Base-by-base conservation (phyloP, 1,284 basidiomycete species). In the Mycena sp. region DNA sequence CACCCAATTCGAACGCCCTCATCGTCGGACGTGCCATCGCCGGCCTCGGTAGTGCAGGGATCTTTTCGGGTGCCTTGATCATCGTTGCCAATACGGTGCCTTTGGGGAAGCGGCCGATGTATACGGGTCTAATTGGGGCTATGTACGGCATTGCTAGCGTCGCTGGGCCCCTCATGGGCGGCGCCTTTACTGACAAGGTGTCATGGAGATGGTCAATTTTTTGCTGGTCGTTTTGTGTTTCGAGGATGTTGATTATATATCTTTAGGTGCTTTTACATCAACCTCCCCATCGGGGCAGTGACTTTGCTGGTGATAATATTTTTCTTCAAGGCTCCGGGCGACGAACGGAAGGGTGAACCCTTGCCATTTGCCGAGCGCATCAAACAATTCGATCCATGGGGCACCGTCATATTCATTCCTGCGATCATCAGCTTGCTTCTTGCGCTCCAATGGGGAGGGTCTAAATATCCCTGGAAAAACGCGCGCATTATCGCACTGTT, bases 401-500 rank as follows among this genome's bases (percentile, higher is more conserved):
- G 55, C n/a, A 63, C 61, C 4, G 26, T 63, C 0, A 2, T 53
- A 1, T 63, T 63, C 17, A 26, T 63, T 16, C 61, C 61, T 3
- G 54, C 49, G 4, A 53, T 63, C 23, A 28, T 63, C 21, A n/a
- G 40, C 23, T 32, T 67, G 10, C 58, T 67, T 28, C 58, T 67
- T 5, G 62, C 63, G 4, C 32, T 67, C 6, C 58, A 67, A 48
- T 67, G 63, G 62, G 62, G 65, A 26, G 65, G 65, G 1, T 58
- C 62, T 29, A 67, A 50, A 14, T 64, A 61, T 23, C 11, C 61
- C n/a, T 67, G 65, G 65, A 61, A 46, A 2, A 28, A 16, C 10
- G 46, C 21, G 28, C 58, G 48, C 5, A 64, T 68, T 17, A 55
- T 68, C 19, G 63, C 25, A 3, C 64, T 68, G 10, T 45, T 61